Evolutionary conservation across 169 alveolate genomes (phyloP).

Genomic region (Cryptosporidium ryanae): DNA sequence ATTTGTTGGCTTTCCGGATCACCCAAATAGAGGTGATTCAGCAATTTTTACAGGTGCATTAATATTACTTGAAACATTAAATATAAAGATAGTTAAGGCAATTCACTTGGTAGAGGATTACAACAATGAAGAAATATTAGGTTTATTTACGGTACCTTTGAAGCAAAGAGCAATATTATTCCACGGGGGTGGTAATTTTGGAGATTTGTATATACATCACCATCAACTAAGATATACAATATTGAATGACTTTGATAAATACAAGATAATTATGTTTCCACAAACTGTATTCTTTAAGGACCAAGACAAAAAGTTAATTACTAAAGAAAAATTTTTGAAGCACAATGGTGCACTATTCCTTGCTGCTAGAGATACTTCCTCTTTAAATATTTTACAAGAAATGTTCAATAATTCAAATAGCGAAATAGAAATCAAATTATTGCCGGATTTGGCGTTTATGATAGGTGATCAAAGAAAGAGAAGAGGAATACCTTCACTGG

Average conservation of each 20-base stretch:
- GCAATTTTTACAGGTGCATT: constrained; percentile 71
- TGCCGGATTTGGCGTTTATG: constrained; percentile 66
- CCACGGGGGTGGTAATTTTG: constrained; percentile 74
- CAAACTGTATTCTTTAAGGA: constrained; percentile 65
- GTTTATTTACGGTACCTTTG: constrained; percentile 6
- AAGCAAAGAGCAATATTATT: constrained; percentile 43
- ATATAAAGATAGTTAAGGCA: constrained; percentile 40
- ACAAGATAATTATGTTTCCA: constrained; percentile 61
- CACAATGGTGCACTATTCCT: constrained; percentile 56
- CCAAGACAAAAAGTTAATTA: constrained; percentile 5
- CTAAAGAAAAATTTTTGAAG: constrained; percentile 12
- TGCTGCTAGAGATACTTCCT: constrained; percentile 52
- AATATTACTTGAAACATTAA: constrained; percentile 37
- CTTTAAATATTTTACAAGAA: constrained; percentile 22
- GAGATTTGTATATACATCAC: constrained; percentile 72
- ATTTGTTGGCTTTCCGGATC: constrained; percentile 72
- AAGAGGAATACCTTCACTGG: constrained; percentile 59
- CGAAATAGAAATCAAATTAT: constrained; percentile 5
- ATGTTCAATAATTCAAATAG: constrained; percentile 18
- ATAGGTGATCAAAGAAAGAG: constrained; percentile 74
- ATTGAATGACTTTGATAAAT: constrained; percentile 28
- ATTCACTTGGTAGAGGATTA: constrained; percentile 49
- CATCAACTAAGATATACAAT: constrained; percentile 59
- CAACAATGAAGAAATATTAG: constrained; percentile 16
- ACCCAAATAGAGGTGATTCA: constrained; percentile 72